Evolutionary conservation across 108 stramenopile genomes (phyloP).

Genomic region (Nannochloropsis salina): DNA sequence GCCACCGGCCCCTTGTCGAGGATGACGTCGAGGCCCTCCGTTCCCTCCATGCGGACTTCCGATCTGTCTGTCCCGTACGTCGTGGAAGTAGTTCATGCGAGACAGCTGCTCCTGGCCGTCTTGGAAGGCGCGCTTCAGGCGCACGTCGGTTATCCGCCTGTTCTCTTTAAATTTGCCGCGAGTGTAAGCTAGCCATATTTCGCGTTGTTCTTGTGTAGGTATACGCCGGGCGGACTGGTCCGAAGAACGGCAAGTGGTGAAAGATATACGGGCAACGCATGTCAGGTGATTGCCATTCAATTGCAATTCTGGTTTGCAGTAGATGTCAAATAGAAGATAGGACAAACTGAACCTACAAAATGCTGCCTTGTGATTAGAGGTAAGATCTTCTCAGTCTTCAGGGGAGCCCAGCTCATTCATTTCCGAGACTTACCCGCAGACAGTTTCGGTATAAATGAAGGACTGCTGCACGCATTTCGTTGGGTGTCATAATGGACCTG

Average conservation of each 20-base stretch:
- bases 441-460: conserved; percentile 17
- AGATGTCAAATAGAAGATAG: too few relatives aligned
- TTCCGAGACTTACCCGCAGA: not conserved
- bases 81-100: not conserved
- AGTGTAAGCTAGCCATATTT: not conserved
- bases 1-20: not conserved
- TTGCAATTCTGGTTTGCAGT: too few relatives aligned
- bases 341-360: too few relatives aligned
- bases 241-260: not conserved
- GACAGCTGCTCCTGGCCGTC: not conserved
- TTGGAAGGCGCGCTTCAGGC: not conserved
- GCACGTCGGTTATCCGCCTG: not conserved
- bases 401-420: too few relatives aligned
- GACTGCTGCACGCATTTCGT: not conserved
- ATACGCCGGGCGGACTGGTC: not conserved
- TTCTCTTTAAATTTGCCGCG: not conserved
- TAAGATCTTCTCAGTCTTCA: too few relatives aligned
- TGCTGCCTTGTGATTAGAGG: too few relatives aligned
- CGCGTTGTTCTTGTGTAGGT: conserved; percentile 4
- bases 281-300: too few relatives aligned
- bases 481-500: not conserved
- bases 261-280: too few relatives aligned
- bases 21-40: not conserved
- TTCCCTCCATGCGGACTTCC: too few relatives aligned
- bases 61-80: not conserved